Evolutionary conservation across 192 early-diverging fungal genomes (phyloP).

Genomic region (Umbelopsis isabellina): DNA sequence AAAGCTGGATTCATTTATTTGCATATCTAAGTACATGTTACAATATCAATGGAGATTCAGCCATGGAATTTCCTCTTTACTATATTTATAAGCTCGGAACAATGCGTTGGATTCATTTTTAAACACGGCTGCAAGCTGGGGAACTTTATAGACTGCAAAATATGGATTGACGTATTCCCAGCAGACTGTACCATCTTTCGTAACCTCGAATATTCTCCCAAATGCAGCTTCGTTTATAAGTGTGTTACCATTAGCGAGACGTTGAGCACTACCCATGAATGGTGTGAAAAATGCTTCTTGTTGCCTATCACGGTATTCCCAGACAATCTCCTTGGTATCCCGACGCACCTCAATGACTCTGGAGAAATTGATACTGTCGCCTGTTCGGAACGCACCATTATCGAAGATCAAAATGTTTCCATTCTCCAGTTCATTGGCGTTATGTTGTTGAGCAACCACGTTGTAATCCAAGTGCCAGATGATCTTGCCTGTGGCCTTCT

Average conservation of each 20-base stretch:
- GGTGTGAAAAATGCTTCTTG: slow-evolving; percentile 18
- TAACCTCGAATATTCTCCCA: slow-evolving; percentile 16
- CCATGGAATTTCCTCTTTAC: slow-evolving; percentile 3
- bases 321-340: slow-evolving; percentile 18
- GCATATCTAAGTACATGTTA: neutral
- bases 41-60: neutral
- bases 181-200: neutral
- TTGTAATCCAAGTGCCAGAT: slow-evolving; percentile 19
- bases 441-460: slow-evolving; percentile 19
- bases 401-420: slow-evolving; percentile 23
- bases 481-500: slow-evolving; percentile 19
- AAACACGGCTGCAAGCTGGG: neutral
- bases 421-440: slow-evolving; percentile 11
- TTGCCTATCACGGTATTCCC: slow-evolving; percentile 11
- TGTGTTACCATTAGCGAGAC: slow-evolving; percentile 6
- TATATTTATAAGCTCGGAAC: slow-evolving; percentile 24
- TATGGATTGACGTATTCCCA: slow-evolving; percentile 24
- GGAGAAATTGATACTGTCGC: slow-evolving; percentile 12
- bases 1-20: too few species aligned
- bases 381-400: slow-evolving; percentile 17
- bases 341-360: slow-evolving; percentile 16
- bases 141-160: slow-evolving; percentile 4
- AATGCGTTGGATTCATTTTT: slow-evolving; percentile 16
- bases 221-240: slow-evolving; percentile 21
- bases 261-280: slow-evolving; percentile 19